Conservation (phyloP, 306 rosid genomes). For the Astragalus membranaceus region DNA sequence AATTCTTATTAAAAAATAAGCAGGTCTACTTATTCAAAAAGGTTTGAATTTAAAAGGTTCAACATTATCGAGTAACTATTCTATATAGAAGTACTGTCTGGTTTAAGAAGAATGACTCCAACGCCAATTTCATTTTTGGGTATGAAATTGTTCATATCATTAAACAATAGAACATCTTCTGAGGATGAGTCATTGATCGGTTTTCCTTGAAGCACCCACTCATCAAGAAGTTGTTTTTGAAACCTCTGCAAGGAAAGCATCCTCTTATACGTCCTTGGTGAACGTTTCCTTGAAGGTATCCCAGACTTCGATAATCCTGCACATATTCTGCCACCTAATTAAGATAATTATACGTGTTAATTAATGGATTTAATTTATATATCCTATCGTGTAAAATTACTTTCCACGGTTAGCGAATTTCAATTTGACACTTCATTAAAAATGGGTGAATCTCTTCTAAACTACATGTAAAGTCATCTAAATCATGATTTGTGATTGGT, state of each 20-base stretch:
- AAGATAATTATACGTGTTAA: background rate
- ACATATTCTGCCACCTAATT: background rate
- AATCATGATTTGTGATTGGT: too few relatives aligned
- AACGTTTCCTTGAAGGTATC: background rate
- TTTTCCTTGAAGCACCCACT: background rate
- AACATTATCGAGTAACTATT: too few relatives aligned
- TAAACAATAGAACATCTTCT: background rate
- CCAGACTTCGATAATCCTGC: background rate
- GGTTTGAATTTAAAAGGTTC: too few relatives aligned
- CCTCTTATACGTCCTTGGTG: background rate
- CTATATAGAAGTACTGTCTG: background rate
- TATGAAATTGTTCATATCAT: slow-evolving; percentile 1
- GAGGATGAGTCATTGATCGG: background rate
- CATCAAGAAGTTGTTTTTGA: background rate
- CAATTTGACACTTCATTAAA: too few relatives aligned
- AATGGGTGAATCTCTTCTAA: too few relatives aligned
- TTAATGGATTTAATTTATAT: too few relatives aligned
- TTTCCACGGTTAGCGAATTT: too few relatives aligned
- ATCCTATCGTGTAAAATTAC: too few relatives aligned
- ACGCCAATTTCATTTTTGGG: slow-evolving; percentile 24
- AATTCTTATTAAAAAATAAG: too few relatives aligned
- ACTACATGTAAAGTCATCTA: too few relatives aligned
- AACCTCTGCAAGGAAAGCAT: background rate
- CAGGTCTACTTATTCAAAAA: too few relatives aligned
- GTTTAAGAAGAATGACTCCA: slow-evolving; percentile 6